Conservation (phyloP, 495 filamentous ascomycete genomes). For the Parathielavia hyrcaniae region DNA sequence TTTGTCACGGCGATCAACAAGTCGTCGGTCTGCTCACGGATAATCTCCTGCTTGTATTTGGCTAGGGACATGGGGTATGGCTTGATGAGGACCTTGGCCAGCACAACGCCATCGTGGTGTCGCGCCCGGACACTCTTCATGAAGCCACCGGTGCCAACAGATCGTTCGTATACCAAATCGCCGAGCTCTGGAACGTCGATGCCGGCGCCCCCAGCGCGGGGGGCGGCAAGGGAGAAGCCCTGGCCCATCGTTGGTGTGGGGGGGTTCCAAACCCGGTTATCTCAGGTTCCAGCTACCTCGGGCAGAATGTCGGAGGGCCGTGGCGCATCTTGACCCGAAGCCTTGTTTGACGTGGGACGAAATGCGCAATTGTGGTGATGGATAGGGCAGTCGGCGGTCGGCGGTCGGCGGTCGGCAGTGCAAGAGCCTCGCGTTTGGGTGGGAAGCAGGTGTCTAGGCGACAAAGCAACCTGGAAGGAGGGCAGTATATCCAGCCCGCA, state of each 20-base stretch:
- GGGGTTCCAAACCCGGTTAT: constrained; percentile 11
- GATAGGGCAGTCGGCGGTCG: neutral
- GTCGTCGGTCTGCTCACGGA: constrained; percentile 51
- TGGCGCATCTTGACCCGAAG: constrained; percentile 12
- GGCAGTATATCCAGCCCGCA: neutral
- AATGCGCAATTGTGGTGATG: neutral
- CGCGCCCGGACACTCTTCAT: constrained; percentile 93
- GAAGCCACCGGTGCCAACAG: constrained; percentile 87
- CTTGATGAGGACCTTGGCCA: constrained; percentile 93
- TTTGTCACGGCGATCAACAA: neutral
- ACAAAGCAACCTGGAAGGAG: constrained; percentile 12
- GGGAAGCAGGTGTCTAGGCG: neutral
- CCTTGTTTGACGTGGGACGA: neutral
- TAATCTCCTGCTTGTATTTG: constrained; percentile 65
- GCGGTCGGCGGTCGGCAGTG: neutral
- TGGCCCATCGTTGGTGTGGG: constrained; percentile 69
- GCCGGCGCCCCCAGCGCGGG: constrained; percentile 81
- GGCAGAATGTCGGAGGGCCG: neutral
- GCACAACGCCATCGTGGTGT: constrained; percentile 79
- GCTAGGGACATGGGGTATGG: constrained; percentile 74
- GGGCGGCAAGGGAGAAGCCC: constrained; percentile 85
- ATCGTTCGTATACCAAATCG: constrained; percentile 85
- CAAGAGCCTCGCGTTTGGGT: neutral
- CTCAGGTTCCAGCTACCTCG: constrained; percentile 18
- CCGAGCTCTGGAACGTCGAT: constrained; percentile 91